A percentile compares a stretch with the other conserved stretches of the same genome.
These are phyloP conservation scores for Quercus gilva DNA, from an alignment of 306 rosid genomes.

Conservation along the genomic window DNA sequence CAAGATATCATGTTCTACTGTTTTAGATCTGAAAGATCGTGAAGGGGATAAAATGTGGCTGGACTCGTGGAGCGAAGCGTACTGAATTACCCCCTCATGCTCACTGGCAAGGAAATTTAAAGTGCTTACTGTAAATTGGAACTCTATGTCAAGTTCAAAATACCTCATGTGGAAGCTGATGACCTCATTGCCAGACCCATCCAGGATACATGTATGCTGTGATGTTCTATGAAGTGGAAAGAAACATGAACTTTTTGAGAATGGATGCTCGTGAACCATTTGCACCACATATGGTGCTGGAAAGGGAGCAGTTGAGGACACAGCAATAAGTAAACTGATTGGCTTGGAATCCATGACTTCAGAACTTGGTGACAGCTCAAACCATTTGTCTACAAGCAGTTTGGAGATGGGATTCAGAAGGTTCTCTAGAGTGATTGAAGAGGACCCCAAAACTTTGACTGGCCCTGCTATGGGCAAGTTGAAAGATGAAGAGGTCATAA, in stretches of 20 bases:
- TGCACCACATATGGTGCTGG: slow-evolving; percentile 23
- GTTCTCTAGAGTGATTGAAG: slow-evolving; percentile 27
- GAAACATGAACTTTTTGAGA: slow-evolving; percentile 10
- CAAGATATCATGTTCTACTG: neutral
- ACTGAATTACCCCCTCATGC: neutral
- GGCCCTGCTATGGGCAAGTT: slow-evolving; percentile 19
- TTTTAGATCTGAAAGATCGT: neutral
- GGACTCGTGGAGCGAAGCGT: neutral
- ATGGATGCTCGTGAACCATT: slow-evolving; percentile 17
- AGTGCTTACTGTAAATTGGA: neutral
- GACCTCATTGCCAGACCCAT: slow-evolving; percentile 27
- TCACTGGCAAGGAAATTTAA: neutral
- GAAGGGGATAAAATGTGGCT: neutral
- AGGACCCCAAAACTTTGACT: slow-evolving; percentile 27
- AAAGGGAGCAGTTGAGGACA: slow-evolving; percentile 34
- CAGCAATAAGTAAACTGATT: slow-evolving; percentile 26
- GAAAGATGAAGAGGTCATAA: slow-evolving; percentile 18
- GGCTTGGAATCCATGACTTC: slow-evolving; percentile 14
- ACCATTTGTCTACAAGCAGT: slow-evolving; percentile 38
- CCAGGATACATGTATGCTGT: slow-evolving; percentile 19
- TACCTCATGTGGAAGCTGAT: slow-evolving; percentile 34
- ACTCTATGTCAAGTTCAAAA: neutral
- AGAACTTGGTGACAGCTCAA: slow-evolving; percentile 22
- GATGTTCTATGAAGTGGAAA: neutral
- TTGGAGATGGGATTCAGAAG: slow-evolving; percentile 14